phyloP scores from a whole-genome alignment of 2,329 filamentous ascomycete genomes.

The Keithomyces neogunnii region DNA sequence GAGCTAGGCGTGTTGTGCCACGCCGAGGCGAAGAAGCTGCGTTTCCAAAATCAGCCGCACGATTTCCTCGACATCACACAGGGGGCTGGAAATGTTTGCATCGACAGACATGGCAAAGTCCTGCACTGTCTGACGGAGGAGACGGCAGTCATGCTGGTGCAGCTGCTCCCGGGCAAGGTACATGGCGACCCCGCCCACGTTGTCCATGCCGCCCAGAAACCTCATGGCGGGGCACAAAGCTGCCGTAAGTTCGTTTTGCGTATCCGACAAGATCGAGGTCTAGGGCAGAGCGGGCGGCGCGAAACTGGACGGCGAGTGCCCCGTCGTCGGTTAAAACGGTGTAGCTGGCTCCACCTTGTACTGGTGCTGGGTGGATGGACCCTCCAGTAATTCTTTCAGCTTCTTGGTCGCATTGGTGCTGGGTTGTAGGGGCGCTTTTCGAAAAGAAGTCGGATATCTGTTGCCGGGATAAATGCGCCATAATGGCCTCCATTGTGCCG shows the following conservation, averaged over 20 bases:
- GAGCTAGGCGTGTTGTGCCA: too few relatives aligned
- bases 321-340: background rate
- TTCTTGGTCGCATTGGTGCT: background rate
- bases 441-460: background rate
- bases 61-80: too few relatives aligned
- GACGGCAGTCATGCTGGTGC: background rate
- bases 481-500: too few relatives aligned
- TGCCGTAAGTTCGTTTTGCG: background rate
- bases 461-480: background rate
- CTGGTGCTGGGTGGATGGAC: background rate
- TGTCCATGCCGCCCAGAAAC: background rate
- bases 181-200: background rate
- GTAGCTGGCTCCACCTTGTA: background rate
- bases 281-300: background rate
- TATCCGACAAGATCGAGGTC: background rate
- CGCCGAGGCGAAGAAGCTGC: too few relatives aligned
- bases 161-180: constrained; percentile 1
- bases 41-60: too few relatives aligned
- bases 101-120: background rate
- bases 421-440: background rate
- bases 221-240: background rate
- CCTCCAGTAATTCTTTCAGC: background rate
- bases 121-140: background rate
- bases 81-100: background rate
- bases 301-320: background rate